phyloP scores from a whole-genome alignment of 148 eudicot genomes.

The Silene conica region DNA sequence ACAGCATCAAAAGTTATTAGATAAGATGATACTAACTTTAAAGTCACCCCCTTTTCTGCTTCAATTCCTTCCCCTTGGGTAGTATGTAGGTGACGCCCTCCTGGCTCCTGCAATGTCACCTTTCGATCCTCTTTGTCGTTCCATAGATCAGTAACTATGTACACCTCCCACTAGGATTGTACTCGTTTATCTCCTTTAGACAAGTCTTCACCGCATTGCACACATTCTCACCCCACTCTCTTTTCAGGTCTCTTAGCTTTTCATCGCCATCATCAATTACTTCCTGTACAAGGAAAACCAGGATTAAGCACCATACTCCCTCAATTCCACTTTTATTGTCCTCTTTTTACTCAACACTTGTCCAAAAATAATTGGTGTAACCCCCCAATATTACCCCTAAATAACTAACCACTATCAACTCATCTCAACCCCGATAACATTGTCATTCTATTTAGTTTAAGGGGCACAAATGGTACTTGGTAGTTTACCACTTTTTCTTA shows the following conservation, averaged over 20 bases:
- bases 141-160: slow-evolving; percentile 50
- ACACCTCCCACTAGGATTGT: slow-evolving; percentile 60
- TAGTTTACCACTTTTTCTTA: no score
- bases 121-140: slow-evolving; percentile 42
- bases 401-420: no score
- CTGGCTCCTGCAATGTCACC: slow-evolving; percentile 47
- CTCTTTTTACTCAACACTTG: no score
- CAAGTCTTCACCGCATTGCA: slow-evolving; percentile 42
- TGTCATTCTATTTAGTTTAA: no score
- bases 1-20: neutral
- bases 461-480: no score
- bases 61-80: slow-evolving; percentile 37
- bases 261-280: slow-evolving; percentile 38
- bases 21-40: slow-evolving; percentile 21
- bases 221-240: slow-evolving; percentile 43
- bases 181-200: slow-evolving; percentile 52
- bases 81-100: slow-evolving; percentile 45
- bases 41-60: slow-evolving; percentile 30
- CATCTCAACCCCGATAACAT: no score
- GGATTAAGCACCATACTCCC: neutral
- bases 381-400: no score
- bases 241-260: slow-evolving; percentile 37
- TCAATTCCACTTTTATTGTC: no score
- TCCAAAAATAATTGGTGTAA: no score
- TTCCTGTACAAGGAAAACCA: slow-evolving; percentile 37